Evolutionary conservation across 306 rosid species (phyloP).

Genomic region (Dicorynia guianensis): DNA sequence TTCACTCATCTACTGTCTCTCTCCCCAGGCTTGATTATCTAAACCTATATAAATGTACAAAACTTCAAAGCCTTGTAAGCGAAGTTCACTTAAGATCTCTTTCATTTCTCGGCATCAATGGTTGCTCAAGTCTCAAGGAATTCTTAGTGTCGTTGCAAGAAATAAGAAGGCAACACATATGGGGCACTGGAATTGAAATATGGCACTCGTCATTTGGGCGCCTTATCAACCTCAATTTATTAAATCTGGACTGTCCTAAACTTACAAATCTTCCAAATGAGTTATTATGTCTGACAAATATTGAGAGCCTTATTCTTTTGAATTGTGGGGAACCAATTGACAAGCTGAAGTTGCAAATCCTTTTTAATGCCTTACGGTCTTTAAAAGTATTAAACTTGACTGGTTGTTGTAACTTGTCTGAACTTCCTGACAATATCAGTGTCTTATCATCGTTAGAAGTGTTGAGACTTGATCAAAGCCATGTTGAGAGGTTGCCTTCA

Average conservation of each 20-base stretch:
- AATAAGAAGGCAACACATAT: accelerated
- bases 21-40: neutral
- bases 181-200: neutral
- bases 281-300: neutral
- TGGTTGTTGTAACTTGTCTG: neutral
- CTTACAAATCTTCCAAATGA: neutral
- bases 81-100: neutral
- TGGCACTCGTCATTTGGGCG: conserved; percentile 22
- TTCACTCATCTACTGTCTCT: conserved; percentile 36
- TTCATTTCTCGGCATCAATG: neutral
- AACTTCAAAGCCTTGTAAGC: neutral
- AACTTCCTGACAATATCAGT: conserved; percentile 35
- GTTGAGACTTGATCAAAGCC: neutral
- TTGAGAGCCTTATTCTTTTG: neutral
- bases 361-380: conserved; percentile 1
- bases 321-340: neutral
- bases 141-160: conserved; percentile 10
- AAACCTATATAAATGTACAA: conserved; percentile 11
- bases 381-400: neutral
- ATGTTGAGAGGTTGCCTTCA: neutral
- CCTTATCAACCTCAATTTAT: neutral
- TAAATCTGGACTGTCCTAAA: conserved; percentile 14
- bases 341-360: neutral
- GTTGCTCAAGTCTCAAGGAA: conserved; percentile 28
- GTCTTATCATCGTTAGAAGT: neutral